Conservation (phyloP, 768 basidiomycete genomes). For the Candolleomyces aberdarensis region DNA sequence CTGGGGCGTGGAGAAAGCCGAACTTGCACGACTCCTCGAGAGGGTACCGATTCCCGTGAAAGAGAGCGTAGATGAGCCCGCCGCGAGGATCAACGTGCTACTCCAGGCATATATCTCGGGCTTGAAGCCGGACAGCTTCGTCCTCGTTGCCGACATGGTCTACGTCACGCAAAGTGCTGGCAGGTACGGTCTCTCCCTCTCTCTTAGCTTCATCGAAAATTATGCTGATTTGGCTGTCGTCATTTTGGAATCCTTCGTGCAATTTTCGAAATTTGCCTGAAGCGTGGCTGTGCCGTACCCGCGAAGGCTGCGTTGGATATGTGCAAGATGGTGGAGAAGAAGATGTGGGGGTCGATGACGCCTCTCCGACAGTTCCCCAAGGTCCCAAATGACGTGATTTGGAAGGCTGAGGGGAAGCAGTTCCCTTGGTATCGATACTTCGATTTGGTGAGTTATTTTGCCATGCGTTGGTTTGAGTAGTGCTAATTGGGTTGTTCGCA, state of each 20-base stretch:
- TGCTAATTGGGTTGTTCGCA: background rate
- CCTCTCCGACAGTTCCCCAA: constrained; percentile 95
- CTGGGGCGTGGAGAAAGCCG: constrained; percentile 94
- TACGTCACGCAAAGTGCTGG: constrained; percentile 98
- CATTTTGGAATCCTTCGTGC: constrained; percentile 78
- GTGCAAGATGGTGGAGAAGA: constrained; percentile 93
- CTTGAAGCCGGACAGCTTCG: constrained; percentile 82
- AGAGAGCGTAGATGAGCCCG: constrained; percentile 93
- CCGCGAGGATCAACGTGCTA: constrained; percentile 95
- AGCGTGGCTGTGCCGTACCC: constrained; percentile 96
- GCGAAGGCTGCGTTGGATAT: constrained; percentile 88
- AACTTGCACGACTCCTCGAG: constrained; percentile 86
- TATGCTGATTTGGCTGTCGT: background rate
- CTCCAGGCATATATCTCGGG: constrained; percentile 93
- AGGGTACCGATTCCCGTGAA: constrained; percentile 97
- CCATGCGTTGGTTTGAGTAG: background rate
- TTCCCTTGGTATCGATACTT: constrained; percentile 99
- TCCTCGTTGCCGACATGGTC: constrained; percentile 88
- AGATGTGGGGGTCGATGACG: constrained; percentile 98
- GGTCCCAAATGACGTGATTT: constrained; percentile 78
- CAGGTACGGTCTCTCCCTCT: constrained; percentile 49
- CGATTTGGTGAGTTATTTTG: constrained; percentile 47
- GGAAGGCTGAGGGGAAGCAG: constrained; percentile 96
- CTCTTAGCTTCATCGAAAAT: background rate
- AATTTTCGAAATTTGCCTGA: constrained; percentile 96